These are phyloP conservation scores for Pyrenula massariospora DNA, from an alignment of 495 filamentous ascomycete species.

Conservation along the genomic window DNA sequence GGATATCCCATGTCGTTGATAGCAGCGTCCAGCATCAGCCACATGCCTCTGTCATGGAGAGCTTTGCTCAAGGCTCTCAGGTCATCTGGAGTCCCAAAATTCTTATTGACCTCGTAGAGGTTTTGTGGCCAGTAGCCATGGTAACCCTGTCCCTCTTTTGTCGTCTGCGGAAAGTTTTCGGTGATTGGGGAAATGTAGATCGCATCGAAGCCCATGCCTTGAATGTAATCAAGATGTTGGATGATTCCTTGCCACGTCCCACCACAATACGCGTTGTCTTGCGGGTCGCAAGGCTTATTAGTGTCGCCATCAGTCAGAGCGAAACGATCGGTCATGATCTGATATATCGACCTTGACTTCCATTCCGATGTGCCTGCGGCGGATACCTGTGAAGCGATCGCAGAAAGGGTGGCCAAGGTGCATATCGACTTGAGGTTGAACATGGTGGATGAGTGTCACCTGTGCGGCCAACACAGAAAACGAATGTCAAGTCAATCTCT, in stretches of 20 bases:
- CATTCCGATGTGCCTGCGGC: conserved; percentile 27
- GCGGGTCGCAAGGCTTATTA: conserved; percentile 32
- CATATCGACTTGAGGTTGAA: not conserved
- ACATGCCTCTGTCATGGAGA: conserved; percentile 51
- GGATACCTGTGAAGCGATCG: not conserved
- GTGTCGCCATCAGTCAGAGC: conserved; percentile 52
- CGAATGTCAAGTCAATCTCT: no score
- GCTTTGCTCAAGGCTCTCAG: conserved; percentile 48
- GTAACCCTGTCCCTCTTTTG: conserved; percentile 46
- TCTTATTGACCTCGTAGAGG: conserved; percentile 50
- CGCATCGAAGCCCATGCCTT: conserved; percentile 71
- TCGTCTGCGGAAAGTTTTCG: conserved; percentile 40
- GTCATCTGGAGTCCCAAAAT: conserved; percentile 56
- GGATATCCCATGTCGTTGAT: conserved; percentile 63
- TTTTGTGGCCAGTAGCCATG: conserved; percentile 69
- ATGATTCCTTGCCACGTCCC: conserved; percentile 66
- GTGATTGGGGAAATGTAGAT: conserved; percentile 75
- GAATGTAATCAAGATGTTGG: conserved; percentile 43
- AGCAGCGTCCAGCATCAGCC: conserved; percentile 68
- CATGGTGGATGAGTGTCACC: not conserved
- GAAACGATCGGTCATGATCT: conserved; percentile 66
- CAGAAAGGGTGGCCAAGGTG: not conserved
- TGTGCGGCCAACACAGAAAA: not conserved
- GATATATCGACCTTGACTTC: conserved; percentile 58
- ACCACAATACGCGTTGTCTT: conserved; percentile 53